Percentiles rank a stretch among this genome's conserved stretches.
Conservation (phyloP, 73 alveolate species). For the Symbiodinium natans region DNA sequence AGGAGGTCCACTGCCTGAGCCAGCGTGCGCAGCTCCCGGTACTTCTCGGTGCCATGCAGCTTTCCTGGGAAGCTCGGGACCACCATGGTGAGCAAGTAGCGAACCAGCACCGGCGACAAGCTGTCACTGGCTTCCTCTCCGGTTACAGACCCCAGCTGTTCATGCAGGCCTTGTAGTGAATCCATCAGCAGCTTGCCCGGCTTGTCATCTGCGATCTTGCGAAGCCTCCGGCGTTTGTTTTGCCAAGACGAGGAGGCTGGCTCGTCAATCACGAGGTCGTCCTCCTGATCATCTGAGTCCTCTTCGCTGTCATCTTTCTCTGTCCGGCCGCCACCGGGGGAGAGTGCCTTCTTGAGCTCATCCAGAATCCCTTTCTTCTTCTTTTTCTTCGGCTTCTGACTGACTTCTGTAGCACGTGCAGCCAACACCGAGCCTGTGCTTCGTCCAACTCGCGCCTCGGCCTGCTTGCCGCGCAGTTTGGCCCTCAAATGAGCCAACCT, state of each 20-base stretch:
- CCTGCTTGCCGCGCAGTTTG: neutral
- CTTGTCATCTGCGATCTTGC: neutral
- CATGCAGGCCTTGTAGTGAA: neutral
- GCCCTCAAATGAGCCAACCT: neutral
- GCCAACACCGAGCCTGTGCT: neutral
- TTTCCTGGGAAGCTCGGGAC: neutral
- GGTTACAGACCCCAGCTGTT: neutral
- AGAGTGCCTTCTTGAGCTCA: neutral
- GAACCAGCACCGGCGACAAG: neutral
- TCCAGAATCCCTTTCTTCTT: neutral
- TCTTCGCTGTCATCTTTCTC: neutral
- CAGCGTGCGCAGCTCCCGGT: slow-evolving; percentile 20
- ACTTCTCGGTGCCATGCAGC: neutral
- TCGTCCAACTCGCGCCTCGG: no score
- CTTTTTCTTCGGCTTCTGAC: neutral
- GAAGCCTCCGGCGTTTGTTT: neutral
- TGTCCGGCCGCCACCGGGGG: neutral
- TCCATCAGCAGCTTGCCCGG: neutral
- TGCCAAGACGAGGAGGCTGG: no score
- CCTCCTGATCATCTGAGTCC: neutral
- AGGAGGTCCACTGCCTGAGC: neutral
- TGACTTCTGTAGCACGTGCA: neutral
- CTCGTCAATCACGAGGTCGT: no score
- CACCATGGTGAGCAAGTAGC: slow-evolving; percentile 12
- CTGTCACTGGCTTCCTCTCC: neutral